Evolutionary conservation across 108 stramenopile species (phyloP), one percentile per base, ranked within the genome.

Genomic region (Cyclotella distinguenda): DNA sequence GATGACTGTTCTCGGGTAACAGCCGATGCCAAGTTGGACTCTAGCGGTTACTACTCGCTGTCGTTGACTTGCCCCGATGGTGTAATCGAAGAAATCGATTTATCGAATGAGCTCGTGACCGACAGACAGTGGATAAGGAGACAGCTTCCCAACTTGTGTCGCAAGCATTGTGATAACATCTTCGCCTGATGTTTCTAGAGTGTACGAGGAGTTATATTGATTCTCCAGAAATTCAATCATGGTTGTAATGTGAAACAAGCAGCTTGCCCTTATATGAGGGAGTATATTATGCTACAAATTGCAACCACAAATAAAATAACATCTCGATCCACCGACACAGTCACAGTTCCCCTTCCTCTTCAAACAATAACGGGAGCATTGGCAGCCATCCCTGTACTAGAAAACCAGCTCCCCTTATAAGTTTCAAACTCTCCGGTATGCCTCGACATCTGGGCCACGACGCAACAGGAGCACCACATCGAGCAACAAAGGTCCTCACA

Each of bases 391-490:
- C 92, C 92, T n/a, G 89, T 93, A n/a, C 46, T 35, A 23, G 80
- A 72, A 39, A 64, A 89, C 35, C 68, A 84, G 11, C 60, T 61
- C 32, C 75, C 89, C 22, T 74, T 82, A 60, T 93, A 87, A 35
- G 82, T 93, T 70, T 89, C 88, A 72, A 87, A 90, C 49, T 93
- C 92, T 45, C 88, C 93, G 1, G 93, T 91, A 48, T 94, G 93
- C 32, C 93, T 79, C 3, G 84, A 77, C 70, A 94, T 83, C 42
- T 94, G 93, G 8, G 86, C 84, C 7, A 89, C 68, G 30, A 87
- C 75, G 50, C 93, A 94, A 72, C 86, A 88, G 7, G 79, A 77
- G 53, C 93, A 94, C 42, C 59, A 90, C 23, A 77, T 19, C 10
- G 86, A 63, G 51, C 86, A 90, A 54, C 82, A 84, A 34, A 86